Evolutionary conservation across 768 basidiomycete genomes (phyloP).

Genomic region (Amanita rubescens): DNA sequence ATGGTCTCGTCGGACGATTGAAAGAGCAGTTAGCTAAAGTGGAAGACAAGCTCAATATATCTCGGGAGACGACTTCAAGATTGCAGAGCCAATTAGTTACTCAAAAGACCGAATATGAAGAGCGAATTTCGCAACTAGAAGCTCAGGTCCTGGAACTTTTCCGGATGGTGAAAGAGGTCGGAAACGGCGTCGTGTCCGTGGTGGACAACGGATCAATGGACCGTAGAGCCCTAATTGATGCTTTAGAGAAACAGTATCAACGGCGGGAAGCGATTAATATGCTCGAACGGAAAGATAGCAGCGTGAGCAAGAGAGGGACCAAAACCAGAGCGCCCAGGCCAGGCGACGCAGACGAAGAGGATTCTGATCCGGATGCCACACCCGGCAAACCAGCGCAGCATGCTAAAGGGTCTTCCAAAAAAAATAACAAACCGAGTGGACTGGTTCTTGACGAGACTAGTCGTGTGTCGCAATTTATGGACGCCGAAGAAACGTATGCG

Average conservation of each 20-base stretch:
- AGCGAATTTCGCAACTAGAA: conserved; percentile 82
- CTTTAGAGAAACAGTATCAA: conserved; percentile 76
- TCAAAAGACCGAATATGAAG: conserved; percentile 76
- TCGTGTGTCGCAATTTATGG: conserved; percentile 79
- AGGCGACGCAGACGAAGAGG: conserved; percentile 32
- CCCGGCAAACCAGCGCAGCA: conserved; percentile 46
- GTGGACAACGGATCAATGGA: conserved; percentile 60
- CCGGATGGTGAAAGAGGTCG: conserved; percentile 84
- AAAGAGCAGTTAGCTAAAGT: conserved; percentile 61
- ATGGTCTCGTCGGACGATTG: conserved; percentile 77
- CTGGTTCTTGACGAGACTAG: conserved; percentile 38
- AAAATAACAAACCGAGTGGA: conserved; percentile 20
- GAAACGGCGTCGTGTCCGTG: conserved; percentile 68
- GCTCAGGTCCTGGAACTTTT: conserved; percentile 91
- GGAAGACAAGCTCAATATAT: conserved; percentile 73
- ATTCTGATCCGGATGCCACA: conserved; percentile 48
- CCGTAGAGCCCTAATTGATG: conserved; percentile 71
- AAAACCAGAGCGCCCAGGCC: conserved; percentile 11
- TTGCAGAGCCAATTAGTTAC: conserved; percentile 72
- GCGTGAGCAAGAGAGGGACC: conserved; percentile 21
- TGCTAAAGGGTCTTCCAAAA: conserved; percentile 19
- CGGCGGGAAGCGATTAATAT: conserved; percentile 79
- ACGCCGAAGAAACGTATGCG: conserved; percentile 78
- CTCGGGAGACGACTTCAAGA: conserved; percentile 69
- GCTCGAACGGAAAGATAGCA: conserved; percentile 61